Percentiles rank a stretch among this genome's conserved stretches.
phyloP scores from a whole-genome alignment of 768 basidiomycete genomes.

The Epithele typhae region DNA sequence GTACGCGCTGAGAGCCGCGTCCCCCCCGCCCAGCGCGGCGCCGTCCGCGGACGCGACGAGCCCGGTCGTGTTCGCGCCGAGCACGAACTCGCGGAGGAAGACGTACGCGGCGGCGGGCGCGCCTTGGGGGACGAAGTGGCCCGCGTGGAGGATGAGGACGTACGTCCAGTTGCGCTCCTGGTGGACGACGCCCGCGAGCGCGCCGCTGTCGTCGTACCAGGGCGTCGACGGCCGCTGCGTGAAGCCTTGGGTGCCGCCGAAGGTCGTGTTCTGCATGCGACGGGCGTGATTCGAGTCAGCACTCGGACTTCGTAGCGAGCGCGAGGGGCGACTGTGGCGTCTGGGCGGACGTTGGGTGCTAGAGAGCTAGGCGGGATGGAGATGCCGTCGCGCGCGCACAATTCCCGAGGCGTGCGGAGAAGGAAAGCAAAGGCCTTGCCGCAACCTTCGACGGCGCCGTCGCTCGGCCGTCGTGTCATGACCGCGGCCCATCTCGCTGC shows the following conservation, averaged over 20 bases:
- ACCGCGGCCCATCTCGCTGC: too few species aligned
- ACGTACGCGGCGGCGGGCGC: slow-evolving; percentile 45
- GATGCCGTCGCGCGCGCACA: too few species aligned
- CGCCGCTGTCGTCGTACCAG: slow-evolving; percentile 56
- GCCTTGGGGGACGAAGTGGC: slow-evolving; percentile 35
- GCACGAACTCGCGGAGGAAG: slow-evolving; percentile 62
- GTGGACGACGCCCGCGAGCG: slow-evolving; percentile 65
- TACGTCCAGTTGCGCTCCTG: slow-evolving; percentile 65
- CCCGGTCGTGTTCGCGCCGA: slow-evolving; percentile 59
- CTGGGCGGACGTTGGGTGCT: too few species aligned
- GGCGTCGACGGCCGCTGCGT: slow-evolving; percentile 62
- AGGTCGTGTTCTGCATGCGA: slow-evolving; percentile 71
- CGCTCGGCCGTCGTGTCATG: too few species aligned
- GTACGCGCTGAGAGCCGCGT: slow-evolving; percentile 38
- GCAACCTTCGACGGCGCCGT: too few species aligned
- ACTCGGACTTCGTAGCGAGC: background rate
- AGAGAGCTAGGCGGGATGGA: too few species aligned
- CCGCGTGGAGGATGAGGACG: slow-evolving; percentile 32
- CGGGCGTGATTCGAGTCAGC: too few species aligned
- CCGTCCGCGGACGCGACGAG: slow-evolving; percentile 35
- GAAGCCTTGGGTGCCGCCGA: slow-evolving; percentile 74
- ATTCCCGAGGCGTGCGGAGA: too few species aligned
- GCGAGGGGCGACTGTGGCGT: background rate
- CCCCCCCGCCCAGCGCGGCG: slow-evolving; percentile 47
- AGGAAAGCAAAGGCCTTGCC: too few species aligned